Evolutionary conservation across 768 basidiomycete genomes (phyloP).

Genomic region (Panus rudis): DNA sequence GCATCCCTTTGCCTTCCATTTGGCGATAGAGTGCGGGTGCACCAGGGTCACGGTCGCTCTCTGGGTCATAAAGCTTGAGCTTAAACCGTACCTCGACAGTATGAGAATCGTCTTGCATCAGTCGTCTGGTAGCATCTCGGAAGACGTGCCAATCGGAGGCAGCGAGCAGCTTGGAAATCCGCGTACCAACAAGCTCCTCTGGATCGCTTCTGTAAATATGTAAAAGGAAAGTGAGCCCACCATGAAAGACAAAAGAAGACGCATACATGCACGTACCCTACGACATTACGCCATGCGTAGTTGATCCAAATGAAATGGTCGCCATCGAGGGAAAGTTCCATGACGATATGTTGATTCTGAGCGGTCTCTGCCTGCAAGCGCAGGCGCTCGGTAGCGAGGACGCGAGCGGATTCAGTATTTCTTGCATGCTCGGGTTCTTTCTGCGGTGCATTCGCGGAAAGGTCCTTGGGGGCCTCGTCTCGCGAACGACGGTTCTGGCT

Average conservation of each 20-base stretch:
- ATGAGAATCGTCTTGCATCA: conserved; percentile 88
- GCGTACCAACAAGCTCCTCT: conserved; percentile 66
- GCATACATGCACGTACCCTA: conserved; percentile 54
- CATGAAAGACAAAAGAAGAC: neutral
- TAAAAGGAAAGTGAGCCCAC: conserved; percentile 3
- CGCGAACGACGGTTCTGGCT: conserved; percentile 48
- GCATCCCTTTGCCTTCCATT: conserved; percentile 98
- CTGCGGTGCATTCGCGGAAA: conserved; percentile 16
- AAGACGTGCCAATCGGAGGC: conserved; percentile 79
- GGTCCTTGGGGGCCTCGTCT: conserved; percentile 50
- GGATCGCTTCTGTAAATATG: conserved; percentile 61
- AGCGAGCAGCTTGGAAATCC: conserved; percentile 76
- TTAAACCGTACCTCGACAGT: conserved; percentile 91
- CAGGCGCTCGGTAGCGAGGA: conserved; percentile 84
- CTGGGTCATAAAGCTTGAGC: conserved; percentile 61
- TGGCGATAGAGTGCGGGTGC: conserved; percentile 58
- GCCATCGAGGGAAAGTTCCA: conserved; percentile 91
- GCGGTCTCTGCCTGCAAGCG: conserved; percentile 90
- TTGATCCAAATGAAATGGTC: conserved; percentile 96
- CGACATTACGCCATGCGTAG: conserved; percentile 89
- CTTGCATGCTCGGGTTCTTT: conserved; percentile 10
- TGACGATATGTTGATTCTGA: conserved; percentile 91
- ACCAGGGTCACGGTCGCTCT: conserved; percentile 42
- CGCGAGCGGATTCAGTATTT: conserved; percentile 67
- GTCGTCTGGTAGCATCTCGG: conserved; percentile 74